Base-by-base conservation (phyloP, 805 yeast genomes). In the Metschnikowia gelsemii region DNA sequence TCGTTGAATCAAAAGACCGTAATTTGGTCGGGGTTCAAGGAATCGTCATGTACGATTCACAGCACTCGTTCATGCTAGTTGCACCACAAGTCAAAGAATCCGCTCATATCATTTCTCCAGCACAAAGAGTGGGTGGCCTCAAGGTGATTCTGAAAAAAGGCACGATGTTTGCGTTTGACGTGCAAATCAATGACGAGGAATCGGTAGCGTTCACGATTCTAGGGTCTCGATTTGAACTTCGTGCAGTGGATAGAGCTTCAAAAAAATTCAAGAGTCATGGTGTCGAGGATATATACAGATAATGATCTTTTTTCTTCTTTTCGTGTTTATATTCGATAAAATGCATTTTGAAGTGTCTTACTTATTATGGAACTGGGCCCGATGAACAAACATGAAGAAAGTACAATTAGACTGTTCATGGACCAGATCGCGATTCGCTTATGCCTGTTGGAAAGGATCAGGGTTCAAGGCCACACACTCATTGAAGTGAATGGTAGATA, bases 11-110 rank as follows among this genome's bases (percentile, higher is more conserved):
- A n/a, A 62, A 64, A 16, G 84, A 82, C 53, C 64, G 71, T 4
- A 73, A 78, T 36, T 56, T 77, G 41, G 70, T 82, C 6, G 95
- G 93, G 0, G 52, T 73, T 23, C 50, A 68, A 27, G 97, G 97
- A 0, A 84, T 89, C 4, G 86, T 89, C 2, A 65, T 87, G 2
- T 86, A 93, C 84, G 97, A 89, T 57, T 76, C 91, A 7, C 88
- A 84, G 58, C 79, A 80, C 50, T 75, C 76, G 45, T 83, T 87
- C 55, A 73, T 87, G 2, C 55, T 88, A 34, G 80, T 81, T 9
- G 74, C 80, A 1, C 75, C 75, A 2, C 35, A 55, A 46, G 29
- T 65, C 58, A 43, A 68, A 73, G 73, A 67, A 62, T 54, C 24
- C 26, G 39, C 25, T 8, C 37, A 44, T 20, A 26, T 32, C 18